Percentiles rank a stretch among this genome's conserved stretches.
phyloP scores from a whole-genome alignment of 2,329 filamentous ascomycete genomes.

The Ramularia endophylla region DNA sequence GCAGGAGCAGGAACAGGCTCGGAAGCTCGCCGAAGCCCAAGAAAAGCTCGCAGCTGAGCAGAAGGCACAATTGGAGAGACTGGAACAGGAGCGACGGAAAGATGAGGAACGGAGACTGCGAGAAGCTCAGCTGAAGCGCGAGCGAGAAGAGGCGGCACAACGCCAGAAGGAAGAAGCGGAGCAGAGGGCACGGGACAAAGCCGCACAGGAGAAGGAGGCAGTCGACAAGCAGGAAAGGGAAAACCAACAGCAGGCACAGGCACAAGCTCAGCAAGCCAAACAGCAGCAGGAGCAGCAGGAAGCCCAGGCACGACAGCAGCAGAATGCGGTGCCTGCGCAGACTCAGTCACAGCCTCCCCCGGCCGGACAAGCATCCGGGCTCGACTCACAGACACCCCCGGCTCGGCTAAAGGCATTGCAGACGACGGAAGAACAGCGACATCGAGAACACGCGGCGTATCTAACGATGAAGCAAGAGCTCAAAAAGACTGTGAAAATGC shows the following conservation, averaged over 20 bases:
- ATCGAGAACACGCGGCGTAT: background rate
- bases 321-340: slow-evolving; percentile 4
- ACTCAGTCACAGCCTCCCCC: slow-evolving; percentile 3
- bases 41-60: slow-evolving; percentile 10
- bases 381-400: no score
- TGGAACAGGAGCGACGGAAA: slow-evolving; percentile 8
- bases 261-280: background rate
- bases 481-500: slow-evolving; percentile 47
- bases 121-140: slow-evolving; percentile 3
- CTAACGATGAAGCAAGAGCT: slow-evolving; percentile 34
- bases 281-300: slow-evolving; percentile 7
- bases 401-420: no score
- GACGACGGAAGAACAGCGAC: no score
- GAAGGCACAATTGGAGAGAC: slow-evolving; percentile 4
- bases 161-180: slow-evolving; percentile 5
- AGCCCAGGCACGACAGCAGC: slow-evolving; percentile 1
- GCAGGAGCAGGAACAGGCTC: slow-evolving; percentile 10
- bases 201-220: slow-evolving; percentile 4
- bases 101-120: slow-evolving; percentile 6
- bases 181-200: slow-evolving; percentile 2
- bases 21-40: slow-evolving; percentile 10
- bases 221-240: slow-evolving; percentile 3
- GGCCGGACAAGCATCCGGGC: background rate
- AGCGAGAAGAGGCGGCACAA: slow-evolving; percentile 1
- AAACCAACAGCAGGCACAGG: slow-evolving; percentile 1